phyloP scores from a whole-genome alignment of 2,329 filamentous ascomycete species.

The Parastagonospora nodorum region DNA sequence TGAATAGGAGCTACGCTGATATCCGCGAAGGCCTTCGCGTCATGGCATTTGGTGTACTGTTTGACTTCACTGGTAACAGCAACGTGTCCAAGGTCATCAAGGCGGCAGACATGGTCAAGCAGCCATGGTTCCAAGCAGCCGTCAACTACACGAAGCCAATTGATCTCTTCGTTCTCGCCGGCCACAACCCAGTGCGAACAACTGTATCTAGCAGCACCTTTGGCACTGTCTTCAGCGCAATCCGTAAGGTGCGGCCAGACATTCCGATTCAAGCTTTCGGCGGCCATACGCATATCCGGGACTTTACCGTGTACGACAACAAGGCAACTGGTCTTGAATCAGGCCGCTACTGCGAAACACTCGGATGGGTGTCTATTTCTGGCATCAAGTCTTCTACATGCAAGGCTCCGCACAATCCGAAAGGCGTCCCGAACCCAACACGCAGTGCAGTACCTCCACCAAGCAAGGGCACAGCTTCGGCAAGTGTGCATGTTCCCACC shows the following conservation, averaged over 20 bases:
- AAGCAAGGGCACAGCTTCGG: conserved; percentile 33
- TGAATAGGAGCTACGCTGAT: background rate
- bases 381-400: conserved; percentile 59
- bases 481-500: conserved; percentile 38
- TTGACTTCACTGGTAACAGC: conserved; percentile 61
- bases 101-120: conserved; percentile 56
- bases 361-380: conserved; percentile 69
- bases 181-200: conserved; percentile 65
- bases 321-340: conserved; percentile 66
- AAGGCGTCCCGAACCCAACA: conserved; percentile 52
- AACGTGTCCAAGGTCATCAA: conserved; percentile 66
- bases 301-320: conserved; percentile 68
- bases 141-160: conserved; percentile 61
- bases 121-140: conserved; percentile 66
- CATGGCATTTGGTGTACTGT: conserved; percentile 59
- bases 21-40: conserved; percentile 48
- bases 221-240: conserved; percentile 60
- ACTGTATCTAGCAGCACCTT: conserved; percentile 53
- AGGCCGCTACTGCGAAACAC: conserved; percentile 69
- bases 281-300: conserved; percentile 68
- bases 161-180: conserved; percentile 67
- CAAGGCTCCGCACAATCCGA: conserved; percentile 46
- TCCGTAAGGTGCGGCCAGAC: conserved; percentile 60
- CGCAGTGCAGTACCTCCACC: conserved; percentile 37
- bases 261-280: conserved; percentile 69